Conservation (phyloP, 208 protist genomes). For the Leishmania turanica region DNA sequence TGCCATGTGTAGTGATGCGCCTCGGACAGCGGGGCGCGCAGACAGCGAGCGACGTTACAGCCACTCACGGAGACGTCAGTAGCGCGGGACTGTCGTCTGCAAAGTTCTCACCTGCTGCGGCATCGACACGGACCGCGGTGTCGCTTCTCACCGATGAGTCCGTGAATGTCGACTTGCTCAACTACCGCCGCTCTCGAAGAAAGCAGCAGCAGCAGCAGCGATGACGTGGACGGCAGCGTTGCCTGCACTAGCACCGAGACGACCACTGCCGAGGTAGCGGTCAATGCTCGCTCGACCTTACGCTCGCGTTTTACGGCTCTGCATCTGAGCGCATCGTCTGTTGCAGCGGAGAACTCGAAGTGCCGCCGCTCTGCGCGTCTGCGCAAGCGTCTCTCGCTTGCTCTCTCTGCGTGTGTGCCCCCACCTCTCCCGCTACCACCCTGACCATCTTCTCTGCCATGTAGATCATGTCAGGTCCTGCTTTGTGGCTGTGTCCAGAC, state of each 20-base stretch:
- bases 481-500: not conserved
- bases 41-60: not conserved
- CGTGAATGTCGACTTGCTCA: slow-evolving; percentile 21
- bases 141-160: not conserved
- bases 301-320: not conserved
- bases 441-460: not conserved
- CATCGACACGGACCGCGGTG: not conserved
- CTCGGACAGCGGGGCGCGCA: not conserved
- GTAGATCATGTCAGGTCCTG: not conserved
- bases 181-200: slow-evolving; percentile 13
- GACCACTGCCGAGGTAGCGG: not conserved
- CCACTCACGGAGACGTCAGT: not conserved
- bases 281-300: not conserved
- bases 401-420: not conserved
- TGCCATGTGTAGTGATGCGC: not conserved
- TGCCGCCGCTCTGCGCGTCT: not conserved
- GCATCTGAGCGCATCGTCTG: not conserved
- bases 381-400: not conserved
- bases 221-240: not conserved
- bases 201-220: not conserved
- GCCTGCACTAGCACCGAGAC: not conserved
- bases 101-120: not conserved
- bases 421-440: not conserved
- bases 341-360: not conserved
- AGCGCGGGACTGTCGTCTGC: not conserved